Evolutionary conservation across 1,139 yeast species (phyloP).

Genomic region (Lodderomyces oxycetoniae): DNA sequence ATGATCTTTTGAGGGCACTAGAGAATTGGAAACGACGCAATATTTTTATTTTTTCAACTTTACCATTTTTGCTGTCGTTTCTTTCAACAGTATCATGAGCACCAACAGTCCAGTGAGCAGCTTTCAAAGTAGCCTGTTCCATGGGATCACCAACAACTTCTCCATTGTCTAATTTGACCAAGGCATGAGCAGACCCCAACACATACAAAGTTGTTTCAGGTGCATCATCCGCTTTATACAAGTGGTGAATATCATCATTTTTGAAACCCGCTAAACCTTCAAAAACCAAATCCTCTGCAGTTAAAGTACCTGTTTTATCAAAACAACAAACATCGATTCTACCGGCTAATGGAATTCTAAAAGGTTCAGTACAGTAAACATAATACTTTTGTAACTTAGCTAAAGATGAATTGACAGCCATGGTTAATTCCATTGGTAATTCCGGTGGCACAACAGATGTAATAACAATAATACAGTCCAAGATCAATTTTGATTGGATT

Average conservation of each 20-base stretch:
- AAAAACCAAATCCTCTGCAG: slow-evolving; percentile 93
- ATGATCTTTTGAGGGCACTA: slow-evolving; percentile 90
- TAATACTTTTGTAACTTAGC: slow-evolving; percentile 82
- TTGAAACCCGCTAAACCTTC: slow-evolving; percentile 93
- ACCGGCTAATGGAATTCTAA: slow-evolving; percentile 96
- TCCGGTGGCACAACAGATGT: slow-evolving; percentile 99
- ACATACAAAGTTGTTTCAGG: slow-evolving; percentile 69
- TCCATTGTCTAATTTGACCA: slow-evolving; percentile 90
- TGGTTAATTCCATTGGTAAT: slow-evolving; percentile 96
- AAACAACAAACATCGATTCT: slow-evolving; percentile 97
- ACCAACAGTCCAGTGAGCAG: slow-evolving; percentile 82
- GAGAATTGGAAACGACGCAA: slow-evolving; percentile 96
- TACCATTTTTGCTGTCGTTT: slow-evolving; percentile 19
- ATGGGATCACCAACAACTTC: slow-evolving; percentile 98
- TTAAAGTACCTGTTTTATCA: slow-evolving; percentile 96
- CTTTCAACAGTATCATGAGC: slow-evolving; percentile 63
- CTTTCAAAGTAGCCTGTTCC: slow-evolving; percentile 93
- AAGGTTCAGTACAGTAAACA: slow-evolving; percentile 97
- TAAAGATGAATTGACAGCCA: slow-evolving; percentile 93
- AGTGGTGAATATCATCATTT: slow-evolving; percentile 48
- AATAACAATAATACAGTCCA: slow-evolving; percentile 91
- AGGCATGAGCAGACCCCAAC: slow-evolving; percentile 94
- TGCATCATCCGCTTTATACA: slow-evolving; percentile 51
- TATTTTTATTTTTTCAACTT: slow-evolving; percentile 58
- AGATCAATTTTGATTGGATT: slow-evolving; percentile 83